Percentiles rank a stretch among this genome's conserved stretches.
phyloP scores from a whole-genome alignment of 352 stramenopile genomes.

The Pythium folliculosum region DNA sequence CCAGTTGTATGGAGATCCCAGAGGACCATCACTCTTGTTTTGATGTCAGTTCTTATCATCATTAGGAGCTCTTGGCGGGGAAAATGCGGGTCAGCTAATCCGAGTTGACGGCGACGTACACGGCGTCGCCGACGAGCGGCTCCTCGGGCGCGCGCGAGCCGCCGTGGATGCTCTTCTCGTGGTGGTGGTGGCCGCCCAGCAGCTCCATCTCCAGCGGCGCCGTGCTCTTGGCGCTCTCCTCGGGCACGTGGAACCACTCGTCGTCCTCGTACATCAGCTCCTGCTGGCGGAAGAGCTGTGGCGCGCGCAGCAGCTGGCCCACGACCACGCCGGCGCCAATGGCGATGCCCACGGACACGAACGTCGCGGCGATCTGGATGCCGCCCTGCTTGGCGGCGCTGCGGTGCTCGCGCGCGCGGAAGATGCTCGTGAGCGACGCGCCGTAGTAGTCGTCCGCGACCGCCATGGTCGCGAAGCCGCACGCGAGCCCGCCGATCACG shows the following conservation, averaged over 20 bases:
- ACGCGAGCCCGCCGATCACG: constrained; percentile 59
- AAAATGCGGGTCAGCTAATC: constrained; percentile 8
- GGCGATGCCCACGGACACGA: constrained; percentile 44
- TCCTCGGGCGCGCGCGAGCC: constrained; percentile 4
- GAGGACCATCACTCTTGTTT: neutral
- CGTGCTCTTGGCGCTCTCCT: constrained; percentile 1
- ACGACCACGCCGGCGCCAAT: constrained; percentile 35
- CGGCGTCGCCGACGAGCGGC: neutral
- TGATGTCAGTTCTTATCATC: neutral
- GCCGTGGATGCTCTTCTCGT: constrained; percentile 16
- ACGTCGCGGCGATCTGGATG: constrained; percentile 64
- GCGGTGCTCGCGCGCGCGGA: constrained; percentile 45
- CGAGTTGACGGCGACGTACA: constrained; percentile 23
- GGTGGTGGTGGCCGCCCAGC: neutral
- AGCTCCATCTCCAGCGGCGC: neutral
- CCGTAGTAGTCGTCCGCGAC: constrained; percentile 58
- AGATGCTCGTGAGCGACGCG: constrained; percentile 45
- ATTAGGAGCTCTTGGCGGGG: neutral
- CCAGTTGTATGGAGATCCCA: neutral
- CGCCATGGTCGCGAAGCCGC: constrained; percentile 51
- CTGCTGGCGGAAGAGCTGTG: constrained; percentile 53
- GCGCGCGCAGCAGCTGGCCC: constrained; percentile 45
- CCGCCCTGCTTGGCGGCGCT: constrained; percentile 44
- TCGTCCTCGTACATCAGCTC: constrained; percentile 64
- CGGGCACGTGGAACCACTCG: constrained; percentile 67